phyloP scores from a whole-genome alignment of 75 land plant genomes.

The Sequoiadendron giganteum region DNA sequence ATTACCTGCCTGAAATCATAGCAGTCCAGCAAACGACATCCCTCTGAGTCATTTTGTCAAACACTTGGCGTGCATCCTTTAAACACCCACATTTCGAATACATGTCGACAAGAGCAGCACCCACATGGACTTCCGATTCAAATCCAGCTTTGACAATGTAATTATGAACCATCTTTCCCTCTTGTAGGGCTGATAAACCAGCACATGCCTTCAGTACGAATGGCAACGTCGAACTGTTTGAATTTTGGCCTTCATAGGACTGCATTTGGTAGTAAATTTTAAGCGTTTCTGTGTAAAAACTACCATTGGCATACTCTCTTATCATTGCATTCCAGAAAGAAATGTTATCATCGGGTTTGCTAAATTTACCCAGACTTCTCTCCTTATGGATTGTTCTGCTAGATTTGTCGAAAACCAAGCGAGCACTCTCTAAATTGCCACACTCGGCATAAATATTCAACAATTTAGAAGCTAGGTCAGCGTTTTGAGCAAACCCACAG shows the following conservation, averaged over 20 bases:
- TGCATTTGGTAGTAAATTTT: constrained; percentile 11
- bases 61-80: constrained; percentile 13
- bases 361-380: background rate
- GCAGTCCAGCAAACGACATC: constrained; percentile 20
- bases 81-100: constrained; percentile 19
- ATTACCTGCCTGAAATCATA: constrained; percentile 3
- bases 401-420: background rate
- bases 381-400: background rate
- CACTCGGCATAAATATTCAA: background rate
- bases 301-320: background rate
- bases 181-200: background rate
- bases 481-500: background rate
- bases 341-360: background rate
- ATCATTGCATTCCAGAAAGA: constrained; percentile 12
- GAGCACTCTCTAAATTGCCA: background rate
- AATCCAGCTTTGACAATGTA: constrained; percentile 13
- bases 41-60: constrained; percentile 15
- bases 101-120: constrained; percentile 19
- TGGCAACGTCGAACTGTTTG: constrained; percentile 1
- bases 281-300: constrained; percentile 1
- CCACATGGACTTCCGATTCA: constrained; percentile 8
- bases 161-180: constrained; percentile 12
- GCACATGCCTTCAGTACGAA: constrained; percentile 15
- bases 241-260: no score
- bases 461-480: background rate